phyloP scores from a whole-genome alignment of 2,329 filamentous ascomycete species.

The Aspergillus unguis region DNA sequence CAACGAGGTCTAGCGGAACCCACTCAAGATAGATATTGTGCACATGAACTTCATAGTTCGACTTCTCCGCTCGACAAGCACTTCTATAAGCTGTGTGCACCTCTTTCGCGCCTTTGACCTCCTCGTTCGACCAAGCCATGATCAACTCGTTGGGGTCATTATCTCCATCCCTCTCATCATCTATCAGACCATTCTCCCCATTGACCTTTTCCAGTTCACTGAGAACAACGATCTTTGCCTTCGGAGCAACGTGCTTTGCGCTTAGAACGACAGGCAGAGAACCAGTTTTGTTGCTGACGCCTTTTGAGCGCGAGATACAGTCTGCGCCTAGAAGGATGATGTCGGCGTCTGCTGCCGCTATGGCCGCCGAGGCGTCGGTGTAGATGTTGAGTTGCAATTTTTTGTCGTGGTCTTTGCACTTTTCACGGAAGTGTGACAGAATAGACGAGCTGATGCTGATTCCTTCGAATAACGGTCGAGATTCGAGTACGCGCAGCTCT shows the following conservation, averaged over 20 bases:
- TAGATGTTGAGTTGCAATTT: slow-evolving; percentile 43
- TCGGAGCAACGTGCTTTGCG: slow-evolving; percentile 49
- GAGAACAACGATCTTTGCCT: slow-evolving; percentile 53
- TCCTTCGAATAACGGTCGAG: slow-evolving; percentile 64
- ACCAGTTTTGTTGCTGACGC: slow-evolving; percentile 66
- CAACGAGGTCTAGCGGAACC: slow-evolving; percentile 51
- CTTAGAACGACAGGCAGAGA: slow-evolving; percentile 58
- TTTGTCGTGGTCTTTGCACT: slow-evolving; percentile 19
- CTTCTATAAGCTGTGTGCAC: slow-evolving; percentile 19
- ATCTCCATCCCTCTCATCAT: slow-evolving; percentile 49
- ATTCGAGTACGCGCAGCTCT: slow-evolving; percentile 62
- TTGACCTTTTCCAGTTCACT: slow-evolving; percentile 63
- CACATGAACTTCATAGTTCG: slow-evolving; percentile 29
- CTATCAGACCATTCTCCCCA: slow-evolving; percentile 44
- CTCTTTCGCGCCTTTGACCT: slow-evolving; percentile 18
- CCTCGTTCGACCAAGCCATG: slow-evolving; percentile 43
- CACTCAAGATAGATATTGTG: slow-evolving; percentile 60
- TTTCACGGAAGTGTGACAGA: slow-evolving; percentile 22
- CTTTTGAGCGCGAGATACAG: slow-evolving; percentile 55
- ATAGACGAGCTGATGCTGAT: slow-evolving; percentile 51
- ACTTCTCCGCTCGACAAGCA: slow-evolving; percentile 4
- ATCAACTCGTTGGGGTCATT: slow-evolving; percentile 54
- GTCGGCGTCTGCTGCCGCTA: slow-evolving; percentile 53
- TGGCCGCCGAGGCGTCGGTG: slow-evolving; percentile 59
- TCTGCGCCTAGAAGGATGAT: slow-evolving; percentile 64